Conservation (phyloP, 163 green algal genomes). For the Chlorella variabilis region DNA sequence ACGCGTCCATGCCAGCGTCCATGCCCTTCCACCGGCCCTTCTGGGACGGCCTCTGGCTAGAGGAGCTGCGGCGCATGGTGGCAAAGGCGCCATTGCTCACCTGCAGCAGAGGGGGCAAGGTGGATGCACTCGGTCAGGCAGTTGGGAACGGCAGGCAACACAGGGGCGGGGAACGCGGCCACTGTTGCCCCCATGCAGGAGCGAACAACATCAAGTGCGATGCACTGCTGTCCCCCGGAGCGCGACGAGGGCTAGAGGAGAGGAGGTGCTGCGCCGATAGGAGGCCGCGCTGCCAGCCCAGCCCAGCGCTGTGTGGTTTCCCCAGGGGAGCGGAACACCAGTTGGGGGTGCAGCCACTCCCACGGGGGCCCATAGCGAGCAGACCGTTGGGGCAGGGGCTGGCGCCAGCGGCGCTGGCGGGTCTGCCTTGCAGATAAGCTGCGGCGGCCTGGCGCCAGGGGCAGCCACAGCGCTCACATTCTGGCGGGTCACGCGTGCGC, state of each 20-base stretch:
- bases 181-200: too few relatives aligned
- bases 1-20: slow-evolving; percentile 81
- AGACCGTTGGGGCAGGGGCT: neutral
- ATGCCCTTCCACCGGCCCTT: slow-evolving; percentile 83
- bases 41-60: slow-evolving; percentile 53
- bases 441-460: neutral
- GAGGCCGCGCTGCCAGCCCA: too few relatives aligned
- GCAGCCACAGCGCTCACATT: slow-evolving; percentile 27
- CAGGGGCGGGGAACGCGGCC: too few relatives aligned
- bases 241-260: too few relatives aligned
- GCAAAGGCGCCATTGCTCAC: slow-evolving; percentile 38
- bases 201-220: too few relatives aligned
- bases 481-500: slow-evolving; percentile 26
- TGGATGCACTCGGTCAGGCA: neutral
- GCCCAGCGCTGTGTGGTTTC: too few relatives aligned
- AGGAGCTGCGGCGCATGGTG: neutral
- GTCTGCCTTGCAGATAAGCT: slow-evolving; percentile 1
- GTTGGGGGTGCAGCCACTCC: too few relatives aligned
- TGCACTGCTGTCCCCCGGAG: too few relatives aligned
- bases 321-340: too few relatives aligned
- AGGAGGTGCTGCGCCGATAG: too few relatives aligned
- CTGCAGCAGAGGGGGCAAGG: neutral
- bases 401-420: neutral
- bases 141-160: too few relatives aligned
- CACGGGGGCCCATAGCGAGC: too few relatives aligned